Conservation (phyloP, 306 rosid species). For the Quercus bicolor region DNA sequence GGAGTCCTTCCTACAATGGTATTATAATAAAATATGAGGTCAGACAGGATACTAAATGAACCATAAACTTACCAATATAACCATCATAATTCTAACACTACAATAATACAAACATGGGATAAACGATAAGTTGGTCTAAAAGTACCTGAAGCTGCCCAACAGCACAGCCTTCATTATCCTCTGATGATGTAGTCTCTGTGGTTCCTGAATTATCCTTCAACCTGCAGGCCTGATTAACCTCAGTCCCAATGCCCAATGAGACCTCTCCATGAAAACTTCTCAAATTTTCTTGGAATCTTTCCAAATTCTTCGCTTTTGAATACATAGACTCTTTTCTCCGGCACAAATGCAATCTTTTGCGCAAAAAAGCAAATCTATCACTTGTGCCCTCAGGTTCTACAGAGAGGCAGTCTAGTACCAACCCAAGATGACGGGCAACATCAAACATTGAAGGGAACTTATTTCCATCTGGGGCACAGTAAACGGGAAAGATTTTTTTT, state of each 20-base stretch:
- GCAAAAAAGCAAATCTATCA: constrained; percentile 42
- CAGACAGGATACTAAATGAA: constrained; percentile 29
- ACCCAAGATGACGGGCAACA: constrained; percentile 83
- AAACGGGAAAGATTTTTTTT: constrained; percentile 62
- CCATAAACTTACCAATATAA: no score
- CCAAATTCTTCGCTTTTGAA: background rate
- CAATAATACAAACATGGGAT: no score
- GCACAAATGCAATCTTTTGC: constrained; percentile 45
- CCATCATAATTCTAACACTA: no score
- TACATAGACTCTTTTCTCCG: constrained; percentile 56
- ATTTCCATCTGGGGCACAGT: constrained; percentile 92
- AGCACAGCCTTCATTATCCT: no score
- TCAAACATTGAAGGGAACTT: constrained; percentile 84
- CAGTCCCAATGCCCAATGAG: constrained; percentile 7
- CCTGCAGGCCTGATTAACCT: no score
- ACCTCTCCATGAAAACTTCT: constrained; percentile 38
- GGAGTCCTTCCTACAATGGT: constrained; percentile 63
- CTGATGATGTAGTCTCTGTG: no score
- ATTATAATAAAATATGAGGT: no score
- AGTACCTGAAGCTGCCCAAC: no score
- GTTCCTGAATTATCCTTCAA: no score
- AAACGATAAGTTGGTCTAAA: no score
- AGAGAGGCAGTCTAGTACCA: constrained; percentile 50
- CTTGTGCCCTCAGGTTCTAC: constrained; percentile 54
- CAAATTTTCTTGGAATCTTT: constrained; percentile 38